Conservation (phyloP, 73 alveolate genomes). For the Paramecium octaurelia region DNA sequence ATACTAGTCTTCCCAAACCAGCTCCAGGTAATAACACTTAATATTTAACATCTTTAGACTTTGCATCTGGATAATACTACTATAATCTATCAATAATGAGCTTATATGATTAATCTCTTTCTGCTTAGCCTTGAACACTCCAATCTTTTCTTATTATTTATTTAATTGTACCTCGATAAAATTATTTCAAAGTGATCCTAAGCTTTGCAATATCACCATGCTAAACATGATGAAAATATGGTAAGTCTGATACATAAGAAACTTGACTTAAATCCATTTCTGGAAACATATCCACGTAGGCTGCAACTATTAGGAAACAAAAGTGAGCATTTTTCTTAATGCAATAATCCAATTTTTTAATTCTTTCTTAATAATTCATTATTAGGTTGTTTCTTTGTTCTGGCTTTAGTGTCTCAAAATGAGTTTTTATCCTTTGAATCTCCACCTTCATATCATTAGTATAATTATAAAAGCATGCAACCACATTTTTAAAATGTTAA, state of each 20-base stretch:
- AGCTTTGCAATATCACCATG: constrained; percentile 63
- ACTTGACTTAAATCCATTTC: constrained; percentile 44
- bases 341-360: constrained; percentile 21
- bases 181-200: constrained; percentile 85
- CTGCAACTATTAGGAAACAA: constrained; percentile 45
- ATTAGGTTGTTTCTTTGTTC: background rate
- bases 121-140: constrained; percentile 84
- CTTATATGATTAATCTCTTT: constrained; percentile 79
- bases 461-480: constrained; percentile 32
- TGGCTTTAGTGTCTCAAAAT: background rate
- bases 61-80: constrained; percentile 59
- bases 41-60: background rate
- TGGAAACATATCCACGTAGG: constrained; percentile 37
- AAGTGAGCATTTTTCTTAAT: constrained; percentile 43
- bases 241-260: constrained; percentile 16
- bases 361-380: constrained; percentile 41
- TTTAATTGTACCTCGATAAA: constrained; percentile 69
- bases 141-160: constrained; percentile 73
- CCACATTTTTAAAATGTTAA: background rate
- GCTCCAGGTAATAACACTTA: constrained; percentile 97
- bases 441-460: constrained; percentile 7
- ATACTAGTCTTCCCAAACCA: constrained; percentile 95
- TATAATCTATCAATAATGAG: constrained; percentile 72
- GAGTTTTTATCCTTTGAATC: background rate
- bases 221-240: constrained; percentile 26